Evolutionary conservation across 306 rosid genomes (phyloP).

Genomic region (Macrotyloma uniflorum): DNA sequence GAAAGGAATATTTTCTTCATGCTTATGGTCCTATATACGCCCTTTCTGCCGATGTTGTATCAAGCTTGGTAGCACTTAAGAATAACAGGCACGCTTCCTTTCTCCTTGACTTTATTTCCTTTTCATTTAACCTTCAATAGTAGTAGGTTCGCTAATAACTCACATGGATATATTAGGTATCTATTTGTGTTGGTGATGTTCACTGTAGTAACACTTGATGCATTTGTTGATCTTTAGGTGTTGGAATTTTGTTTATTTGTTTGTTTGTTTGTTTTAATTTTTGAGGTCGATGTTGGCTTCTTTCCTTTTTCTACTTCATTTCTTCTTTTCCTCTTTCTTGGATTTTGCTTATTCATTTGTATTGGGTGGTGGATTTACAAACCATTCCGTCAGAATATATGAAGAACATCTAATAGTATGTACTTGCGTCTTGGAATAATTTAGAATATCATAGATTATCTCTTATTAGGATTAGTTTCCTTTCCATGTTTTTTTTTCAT

Average conservation of each 20-base stretch:
- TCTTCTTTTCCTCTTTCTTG: too few species aligned
- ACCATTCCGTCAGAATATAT: too few species aligned
- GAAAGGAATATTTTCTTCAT: slow-evolving; percentile 94
- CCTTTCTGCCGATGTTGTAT: slow-evolving; percentile 92
- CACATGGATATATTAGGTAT: background rate
- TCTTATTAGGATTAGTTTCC: too few species aligned
- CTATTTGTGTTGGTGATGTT: slow-evolving; percentile 19
- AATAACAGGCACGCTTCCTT: slow-evolving; percentile 72
- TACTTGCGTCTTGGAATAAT: too few species aligned
- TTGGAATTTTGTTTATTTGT: background rate
- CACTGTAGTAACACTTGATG: slow-evolving; percentile 15
- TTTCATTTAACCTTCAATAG: slow-evolving; percentile 17
- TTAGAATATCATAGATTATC: too few species aligned
- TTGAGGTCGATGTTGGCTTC: too few species aligned
- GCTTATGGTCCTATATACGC: slow-evolving; percentile 98
- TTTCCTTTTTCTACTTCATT: too few species aligned
- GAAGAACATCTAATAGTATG: too few species aligned
- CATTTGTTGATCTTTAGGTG: slow-evolving; percentile 8
- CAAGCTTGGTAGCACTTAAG: slow-evolving; percentile 87
- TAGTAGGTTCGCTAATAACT: slow-evolving; percentile 10
- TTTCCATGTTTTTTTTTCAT: too few species aligned
- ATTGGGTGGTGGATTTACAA: too few species aligned
- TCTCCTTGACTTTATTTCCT: background rate
- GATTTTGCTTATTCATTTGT: too few species aligned
- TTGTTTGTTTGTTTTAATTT: too few species aligned